Base-by-base conservation (phyloP, 148 eudicot genomes). In the Nepenthes mirabilis region DNA sequence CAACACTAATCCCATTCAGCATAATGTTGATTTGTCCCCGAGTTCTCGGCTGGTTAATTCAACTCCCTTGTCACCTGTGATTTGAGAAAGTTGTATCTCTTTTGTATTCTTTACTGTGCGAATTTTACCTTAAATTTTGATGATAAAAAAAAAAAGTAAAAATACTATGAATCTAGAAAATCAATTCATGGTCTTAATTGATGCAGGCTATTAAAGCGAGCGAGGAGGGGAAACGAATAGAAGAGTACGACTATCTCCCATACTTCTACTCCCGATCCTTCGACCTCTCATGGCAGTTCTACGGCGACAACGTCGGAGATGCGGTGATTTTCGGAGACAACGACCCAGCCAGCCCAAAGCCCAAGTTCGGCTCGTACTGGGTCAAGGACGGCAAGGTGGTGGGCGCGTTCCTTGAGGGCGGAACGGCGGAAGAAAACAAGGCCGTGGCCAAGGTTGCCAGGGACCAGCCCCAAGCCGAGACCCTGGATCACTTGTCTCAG, bases 341-440 rank as follows among this genome's bases (percentile, higher is more conserved):
- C 65, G 63, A 58, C 23, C 95, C 91, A 14, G 61, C 71, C 57
- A 77, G 88, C 33, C 61, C 78, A 33, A 68, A 78, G 9, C 85
- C 83, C 78, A 87, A 84, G 74, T 90, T 90, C 52, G 95, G 97
- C 13, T 58, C 88, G 3, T 90, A 90, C 75, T 87, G 95, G 97
- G 67, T 90, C 56, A 87, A 90, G 68, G 89, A 84, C 40, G 89
- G 91, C n/a, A 90, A 84, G 69, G 79, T 90, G 1, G 82, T 90
- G 3, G 97, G 95, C 47, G 97, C 59, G 11, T 87, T 90, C 70
- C 71, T 87, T 51, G 97, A 90, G 79, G 62, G 83, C 52, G 97
- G 97, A 43, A 82, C 80, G 33, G 80, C 95, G 0, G 95, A 90
- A 56, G 97, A 90, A 64, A 90, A 90, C 83, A 80, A 84, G 74